Evolutionary conservation across 495 filamentous ascomycete genomes (phyloP), one percentile per base, ranked within the genome.

Genomic region (Rhizodiscina lignyota): DNA sequence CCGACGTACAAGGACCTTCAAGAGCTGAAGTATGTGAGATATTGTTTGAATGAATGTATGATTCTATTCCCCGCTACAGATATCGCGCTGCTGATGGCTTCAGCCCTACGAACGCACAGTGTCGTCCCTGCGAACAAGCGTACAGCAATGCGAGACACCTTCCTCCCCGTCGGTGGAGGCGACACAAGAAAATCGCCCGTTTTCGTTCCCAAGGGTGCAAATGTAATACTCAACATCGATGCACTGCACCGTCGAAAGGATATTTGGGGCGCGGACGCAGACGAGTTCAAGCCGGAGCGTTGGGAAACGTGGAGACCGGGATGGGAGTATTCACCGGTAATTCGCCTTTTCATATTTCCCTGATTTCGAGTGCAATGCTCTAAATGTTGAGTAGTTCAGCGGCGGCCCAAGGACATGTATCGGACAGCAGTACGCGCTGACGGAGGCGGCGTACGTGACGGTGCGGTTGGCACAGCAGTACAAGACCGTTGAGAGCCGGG

Each of bases 401-500:
- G 56, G 56, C 3, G 55, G 55, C 2, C 49, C 56, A 28, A 24
- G 56, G 11, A 55, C 56, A n/a, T 60, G 56, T 41, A 27, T 58
- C 22, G 52, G 53, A 2, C 49, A 50, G 44, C 47, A 50, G 41
- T 59, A 53, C 45, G 55, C 55, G 21, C 33, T 59, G 17, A 57
- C 51, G 11, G 55, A 59, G 36, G 55, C 55, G 5, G 41, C 45
- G 21, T 59, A 55, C 40, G 50, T 51, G 0, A 49, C 47, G 15
- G 39, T 43, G 8, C 34, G 55, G 21, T 21, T 59, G 10, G 47
- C 43, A 40, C 53, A 56, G 37, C 45, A 49, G 30, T 56, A 56
- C 48, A 68, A 73, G 31, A 51, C 55, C 17, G 44, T 68, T 11
- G 64, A 69, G 44, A 42, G 37, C 32, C 30, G 50, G 29, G 39